These are phyloP conservation scores for Lojkania enalia DNA, from an alignment of 2,329 filamentous ascomycete genomes.

Conservation along the genomic window DNA sequence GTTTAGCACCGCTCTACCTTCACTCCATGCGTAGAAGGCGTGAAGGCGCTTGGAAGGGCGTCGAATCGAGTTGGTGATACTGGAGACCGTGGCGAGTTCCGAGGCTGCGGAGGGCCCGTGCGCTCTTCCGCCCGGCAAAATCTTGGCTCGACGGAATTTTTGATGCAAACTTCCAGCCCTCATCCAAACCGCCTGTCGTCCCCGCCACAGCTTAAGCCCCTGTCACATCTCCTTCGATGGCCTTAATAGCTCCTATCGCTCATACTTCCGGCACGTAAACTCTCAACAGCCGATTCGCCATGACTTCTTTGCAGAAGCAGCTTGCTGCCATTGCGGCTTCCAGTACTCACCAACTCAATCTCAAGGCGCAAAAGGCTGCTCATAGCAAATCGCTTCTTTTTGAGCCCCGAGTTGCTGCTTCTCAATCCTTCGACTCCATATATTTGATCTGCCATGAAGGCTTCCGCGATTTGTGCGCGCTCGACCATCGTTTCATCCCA, in stretches of 20 bases:
- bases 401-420: slow-evolving; percentile 79
- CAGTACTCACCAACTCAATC: slow-evolving; percentile 86
- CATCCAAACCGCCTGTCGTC: neutral
- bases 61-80: too few relatives aligned
- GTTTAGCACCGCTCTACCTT: too few relatives aligned
- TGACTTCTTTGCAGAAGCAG: slow-evolving; percentile 92
- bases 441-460: slow-evolving; percentile 86
- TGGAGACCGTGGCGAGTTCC: too few relatives aligned
- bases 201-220: slow-evolving; percentile 20
- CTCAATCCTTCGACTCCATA: slow-evolving; percentile 87
- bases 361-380: slow-evolving; percentile 88
- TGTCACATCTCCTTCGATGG: slow-evolving; percentile 13
- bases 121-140: slow-evolving; percentile 21
- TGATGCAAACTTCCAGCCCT: neutral
- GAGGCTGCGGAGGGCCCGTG: slow-evolving; percentile 9
- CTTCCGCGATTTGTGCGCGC: slow-evolving; percentile 85
- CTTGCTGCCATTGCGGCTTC: slow-evolving; percentile 88
- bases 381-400: slow-evolving; percentile 96
- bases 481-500: slow-evolving; percentile 76
- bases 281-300: slow-evolving; percentile 50
- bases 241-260: too few relatives aligned
- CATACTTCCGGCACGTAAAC: too few relatives aligned
- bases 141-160: slow-evolving; percentile 22
- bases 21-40: too few relatives aligned
- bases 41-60: too few relatives aligned